Conservation (phyloP, 495 filamentous ascomycete genomes). For the Aspergillus leporis region DNA sequence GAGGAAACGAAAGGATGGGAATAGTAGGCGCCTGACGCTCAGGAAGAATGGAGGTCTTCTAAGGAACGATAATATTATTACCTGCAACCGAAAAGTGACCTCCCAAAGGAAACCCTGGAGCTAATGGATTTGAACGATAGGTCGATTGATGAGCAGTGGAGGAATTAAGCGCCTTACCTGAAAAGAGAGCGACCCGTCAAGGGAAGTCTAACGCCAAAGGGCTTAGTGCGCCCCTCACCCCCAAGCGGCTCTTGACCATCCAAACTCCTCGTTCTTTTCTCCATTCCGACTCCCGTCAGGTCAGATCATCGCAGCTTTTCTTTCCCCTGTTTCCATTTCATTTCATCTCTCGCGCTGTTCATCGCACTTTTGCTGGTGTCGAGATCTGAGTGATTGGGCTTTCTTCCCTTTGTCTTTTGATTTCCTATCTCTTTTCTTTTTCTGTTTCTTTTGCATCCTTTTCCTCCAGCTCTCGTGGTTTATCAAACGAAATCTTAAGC, state of each 20-base stretch:
- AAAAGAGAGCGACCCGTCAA: slow-evolving; percentile 12
- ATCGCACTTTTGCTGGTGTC: slow-evolving; percentile 11
- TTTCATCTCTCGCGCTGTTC: slow-evolving; percentile 17
- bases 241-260: slow-evolving; percentile 41
- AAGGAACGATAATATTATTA: neutral
- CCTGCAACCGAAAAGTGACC: neutral
- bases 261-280: slow-evolving; percentile 30
- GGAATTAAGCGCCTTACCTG: slow-evolving; percentile 14
- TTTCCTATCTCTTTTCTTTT: slow-evolving; percentile 20
- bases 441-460: slow-evolving; percentile 19
- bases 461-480: slow-evolving; percentile 15
- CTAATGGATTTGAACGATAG: slow-evolving; percentile 4
- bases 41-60: too few species aligned
- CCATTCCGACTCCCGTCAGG: slow-evolving; percentile 21
- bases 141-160: slow-evolving; percentile 14
- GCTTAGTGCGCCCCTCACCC: slow-evolving; percentile 34
- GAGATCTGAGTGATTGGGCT: slow-evolving; percentile 2
- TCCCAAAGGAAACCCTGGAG: neutral
- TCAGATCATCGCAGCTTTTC: slow-evolving; percentile 30
- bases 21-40: too few species aligned
- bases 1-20: too few species aligned
- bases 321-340: slow-evolving; percentile 35
- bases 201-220: slow-evolving; percentile 28
- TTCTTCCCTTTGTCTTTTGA: slow-evolving; percentile 23
- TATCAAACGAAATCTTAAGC: slow-evolving; percentile 16